phyloP scores from a whole-genome alignment of 2,329 filamentous ascomycete species.

The Ophiostoma montium region DNA sequence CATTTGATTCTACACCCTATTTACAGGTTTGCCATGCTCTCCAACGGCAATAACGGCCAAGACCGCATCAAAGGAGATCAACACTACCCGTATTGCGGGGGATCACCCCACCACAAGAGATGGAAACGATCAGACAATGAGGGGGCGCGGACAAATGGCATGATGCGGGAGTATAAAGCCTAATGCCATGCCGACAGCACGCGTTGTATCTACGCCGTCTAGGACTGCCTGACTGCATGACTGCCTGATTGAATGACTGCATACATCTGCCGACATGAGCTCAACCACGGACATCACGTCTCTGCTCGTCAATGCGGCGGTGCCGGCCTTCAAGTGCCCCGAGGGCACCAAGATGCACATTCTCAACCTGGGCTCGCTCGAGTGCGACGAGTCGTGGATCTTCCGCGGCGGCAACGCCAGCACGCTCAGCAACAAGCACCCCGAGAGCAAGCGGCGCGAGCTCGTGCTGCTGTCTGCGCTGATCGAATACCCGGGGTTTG shows the following conservation, averaged over 20 bases:
- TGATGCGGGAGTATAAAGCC: too few species aligned
- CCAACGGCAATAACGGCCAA: too few species aligned
- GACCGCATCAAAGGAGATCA: too few species aligned
- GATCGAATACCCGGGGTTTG: constrained; percentile 4
- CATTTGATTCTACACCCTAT: too few species aligned
- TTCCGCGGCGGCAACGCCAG: constrained; percentile 3
- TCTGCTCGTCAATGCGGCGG: constrained; percentile 5
- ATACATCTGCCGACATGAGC: background rate
- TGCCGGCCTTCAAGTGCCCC: constrained; percentile 7
- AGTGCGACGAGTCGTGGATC: constrained; percentile 7
- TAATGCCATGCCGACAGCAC: too few species aligned
- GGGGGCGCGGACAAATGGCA: background rate
- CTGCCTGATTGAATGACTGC: too few species aligned
- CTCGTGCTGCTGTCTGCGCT: constrained; percentile 4
- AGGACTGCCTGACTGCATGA: too few species aligned
- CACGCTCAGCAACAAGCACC: constrained; percentile 2
- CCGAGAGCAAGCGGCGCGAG: constrained; percentile 6
- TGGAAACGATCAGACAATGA: too few species aligned
- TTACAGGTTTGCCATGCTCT: too few species aligned
- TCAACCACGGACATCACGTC: background rate
- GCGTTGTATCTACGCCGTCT: too few species aligned
- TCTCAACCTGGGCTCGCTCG: constrained; percentile 4
- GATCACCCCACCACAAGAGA: background rate
- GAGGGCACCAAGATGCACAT: constrained; percentile 6
- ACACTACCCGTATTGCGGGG: too few species aligned